phyloP scores from a whole-genome alignment of 805 yeast species.

The Nakazawaea sp. region DNA sequence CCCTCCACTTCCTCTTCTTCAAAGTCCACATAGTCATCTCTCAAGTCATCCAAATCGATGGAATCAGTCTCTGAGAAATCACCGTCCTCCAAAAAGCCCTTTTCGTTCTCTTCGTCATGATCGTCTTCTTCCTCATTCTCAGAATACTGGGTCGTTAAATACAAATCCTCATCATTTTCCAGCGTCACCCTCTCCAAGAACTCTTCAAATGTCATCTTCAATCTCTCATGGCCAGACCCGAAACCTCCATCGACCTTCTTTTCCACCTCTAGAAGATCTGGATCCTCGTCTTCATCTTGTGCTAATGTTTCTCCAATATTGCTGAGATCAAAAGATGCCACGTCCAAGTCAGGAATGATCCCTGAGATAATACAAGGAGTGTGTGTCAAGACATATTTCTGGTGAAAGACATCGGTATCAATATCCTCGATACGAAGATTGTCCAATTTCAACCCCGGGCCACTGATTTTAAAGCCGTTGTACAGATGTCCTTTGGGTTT shows the following conservation, averaged over 20 bases:
- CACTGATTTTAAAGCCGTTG: conserved; percentile 2
- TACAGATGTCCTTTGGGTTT: conserved; percentile 1
- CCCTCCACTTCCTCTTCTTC: conserved; percentile 21
- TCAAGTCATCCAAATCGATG: conserved; percentile 34
- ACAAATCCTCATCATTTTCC: conserved; percentile 37
- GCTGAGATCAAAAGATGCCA: conserved; percentile 26
- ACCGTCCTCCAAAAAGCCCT: conserved; percentile 3
- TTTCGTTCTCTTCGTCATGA: conserved; percentile 16
- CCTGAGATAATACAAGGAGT: conserved; percentile 47
- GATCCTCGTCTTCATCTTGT: conserved; percentile 8
- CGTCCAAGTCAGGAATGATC: conserved; percentile 25
- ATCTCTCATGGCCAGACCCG: conserved; percentile 56
- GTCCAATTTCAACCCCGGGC: conserved; percentile 10
- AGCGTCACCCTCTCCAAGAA: conserved; percentile 33
- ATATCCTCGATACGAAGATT: conserved; percentile 15
- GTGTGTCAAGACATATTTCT: conserved; percentile 30
- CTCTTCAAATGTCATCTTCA: conserved; percentile 41
- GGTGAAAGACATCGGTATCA: conserved; percentile 26
- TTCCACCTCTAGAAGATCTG: conserved; percentile 45
- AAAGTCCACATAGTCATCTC: conserved; percentile 43
- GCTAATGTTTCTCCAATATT: conserved; percentile 29
- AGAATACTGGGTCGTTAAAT: conserved; percentile 65
- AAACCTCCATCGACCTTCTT: conserved; percentile 53
- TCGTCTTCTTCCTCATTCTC: conserved; percentile 34
- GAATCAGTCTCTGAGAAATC: conserved; percentile 30